These are phyloP conservation scores for Phytophthora boehmeriae DNA, from an alignment of 352 stramenopile species.

Conservation along the genomic window DNA sequence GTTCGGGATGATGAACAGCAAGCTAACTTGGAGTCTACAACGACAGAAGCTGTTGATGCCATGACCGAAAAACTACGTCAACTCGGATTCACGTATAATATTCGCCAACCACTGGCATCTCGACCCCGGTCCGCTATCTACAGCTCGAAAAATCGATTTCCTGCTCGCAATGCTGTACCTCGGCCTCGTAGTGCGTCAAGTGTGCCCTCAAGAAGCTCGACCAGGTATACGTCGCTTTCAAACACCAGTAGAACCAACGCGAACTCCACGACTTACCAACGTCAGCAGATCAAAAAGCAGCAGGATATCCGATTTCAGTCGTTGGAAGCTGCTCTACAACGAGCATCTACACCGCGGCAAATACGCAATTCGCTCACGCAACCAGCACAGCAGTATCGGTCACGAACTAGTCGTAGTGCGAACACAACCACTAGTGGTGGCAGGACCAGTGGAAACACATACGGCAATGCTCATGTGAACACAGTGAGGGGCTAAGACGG, in stretches of 20 bases:
- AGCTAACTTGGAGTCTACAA: background rate
- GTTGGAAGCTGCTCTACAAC: constrained; percentile 43
- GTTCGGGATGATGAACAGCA: background rate
- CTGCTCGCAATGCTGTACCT: background rate
- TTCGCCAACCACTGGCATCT: constrained; percentile 3
- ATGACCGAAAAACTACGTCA: constrained; percentile 26
- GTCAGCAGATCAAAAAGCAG: constrained; percentile 26
- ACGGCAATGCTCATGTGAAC: constrained; percentile 32
- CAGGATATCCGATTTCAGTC: constrained; percentile 49
- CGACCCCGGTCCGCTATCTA: constrained; percentile 6
- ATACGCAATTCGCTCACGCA: background rate
- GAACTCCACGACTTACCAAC: constrained; percentile 3
- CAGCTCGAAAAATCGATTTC: background rate
- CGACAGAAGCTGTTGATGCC: constrained; percentile 20
- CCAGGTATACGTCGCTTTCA: constrained; percentile 7
- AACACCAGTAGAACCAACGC: background rate
- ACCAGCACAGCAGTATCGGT: background rate
- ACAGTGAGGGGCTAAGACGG: constrained; percentile 35
- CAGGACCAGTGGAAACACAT: constrained; percentile 11
- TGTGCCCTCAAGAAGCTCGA: constrained; percentile 1
- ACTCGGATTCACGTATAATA: constrained; percentile 34
- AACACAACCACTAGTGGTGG: background rate
- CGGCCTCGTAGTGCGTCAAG: constrained; percentile 3
- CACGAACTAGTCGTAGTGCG: constrained; percentile 1
- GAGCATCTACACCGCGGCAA: constrained; percentile 11